These are phyloP conservation scores for Tinospora cordifolia DNA, from an alignment of 164 flowering plant species.

Conservation along the genomic window DNA sequence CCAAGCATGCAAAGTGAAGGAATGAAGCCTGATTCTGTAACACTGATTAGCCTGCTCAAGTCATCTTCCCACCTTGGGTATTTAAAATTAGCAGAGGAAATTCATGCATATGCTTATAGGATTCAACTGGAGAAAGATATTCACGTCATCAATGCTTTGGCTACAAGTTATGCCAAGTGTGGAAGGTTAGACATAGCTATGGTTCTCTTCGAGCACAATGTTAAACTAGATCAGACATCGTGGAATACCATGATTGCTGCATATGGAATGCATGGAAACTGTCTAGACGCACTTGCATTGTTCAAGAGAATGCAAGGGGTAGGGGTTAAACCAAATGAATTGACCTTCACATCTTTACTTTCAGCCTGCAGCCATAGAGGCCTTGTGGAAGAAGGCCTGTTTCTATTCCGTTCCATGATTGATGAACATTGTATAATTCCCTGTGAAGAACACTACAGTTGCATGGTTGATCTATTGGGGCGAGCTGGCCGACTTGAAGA, in stretches of 20 bases:
- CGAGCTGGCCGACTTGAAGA: conserved; percentile 55
- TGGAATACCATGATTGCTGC: conserved; percentile 53
- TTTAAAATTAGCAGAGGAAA: conserved; percentile 32
- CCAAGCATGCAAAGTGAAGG: conserved; percentile 28
- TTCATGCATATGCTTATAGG: conserved; percentile 36
- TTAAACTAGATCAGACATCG: conserved; percentile 14
- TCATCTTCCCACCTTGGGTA: conserved; percentile 38
- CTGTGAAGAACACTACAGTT: conserved; percentile 48
- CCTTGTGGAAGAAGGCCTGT: conserved; percentile 41
- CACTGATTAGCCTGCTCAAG: conserved; percentile 37
- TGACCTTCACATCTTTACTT: conserved; percentile 43
- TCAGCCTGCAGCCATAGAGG: conserved; percentile 64
- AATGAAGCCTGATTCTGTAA: conserved; percentile 30
- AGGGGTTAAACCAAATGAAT: conserved; percentile 31
- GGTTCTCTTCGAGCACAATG: conserved; percentile 29
- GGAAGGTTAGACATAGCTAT: conserved; percentile 33
- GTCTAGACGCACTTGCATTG: conserved; percentile 25
- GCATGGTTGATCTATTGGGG: conserved; percentile 56
- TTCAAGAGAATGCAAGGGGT: conserved; percentile 31
- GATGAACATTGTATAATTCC: conserved; percentile 30
- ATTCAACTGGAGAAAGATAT: conserved; percentile 23
- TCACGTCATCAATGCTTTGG: conserved; percentile 34
- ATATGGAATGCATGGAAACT: conserved; percentile 42
- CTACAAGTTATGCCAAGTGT: conserved; percentile 44
- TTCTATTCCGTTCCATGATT: conserved; percentile 38